Conservation (phyloP, 2,329 filamentous ascomycete genomes). For the Scortechinia acanthostroma region DNA sequence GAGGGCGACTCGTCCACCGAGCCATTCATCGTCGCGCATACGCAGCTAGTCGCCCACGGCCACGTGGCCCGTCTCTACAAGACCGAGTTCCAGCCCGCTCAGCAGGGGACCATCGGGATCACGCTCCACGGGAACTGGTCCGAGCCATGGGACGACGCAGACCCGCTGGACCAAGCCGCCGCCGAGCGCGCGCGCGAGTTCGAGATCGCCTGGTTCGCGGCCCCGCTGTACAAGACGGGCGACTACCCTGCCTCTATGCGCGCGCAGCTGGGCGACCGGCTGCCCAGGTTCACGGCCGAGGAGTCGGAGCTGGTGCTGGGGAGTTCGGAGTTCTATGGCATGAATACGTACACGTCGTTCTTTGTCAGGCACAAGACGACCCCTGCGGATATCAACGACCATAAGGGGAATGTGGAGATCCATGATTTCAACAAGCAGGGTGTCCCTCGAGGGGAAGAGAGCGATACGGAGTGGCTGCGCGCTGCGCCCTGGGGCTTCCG, state of each 20-base stretch:
- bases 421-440: conserved; percentile 23
- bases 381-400: conserved; percentile 25
- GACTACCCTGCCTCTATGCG: conserved; percentile 30
- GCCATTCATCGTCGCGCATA: conserved; percentile 28
- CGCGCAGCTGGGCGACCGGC: conserved; percentile 23
- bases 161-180: conserved; percentile 22
- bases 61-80: conserved; percentile 26
- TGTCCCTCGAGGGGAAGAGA: conserved; percentile 19
- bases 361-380: conserved; percentile 22
- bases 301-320: conserved; percentile 26
- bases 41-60: conserved; percentile 26
- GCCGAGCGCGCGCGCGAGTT: conserved; percentile 29
- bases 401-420: conserved; percentile 27
- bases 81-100: conserved; percentile 23
- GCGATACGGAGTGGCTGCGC: conserved; percentile 27
- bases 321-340: conserved; percentile 28
- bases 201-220: conserved; percentile 30
- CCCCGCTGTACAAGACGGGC: conserved; percentile 24
- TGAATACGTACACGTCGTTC: conserved; percentile 32
- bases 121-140: conserved; percentile 31
- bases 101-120: conserved; percentile 28
- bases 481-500: conserved; percentile 26
- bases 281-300: conserved; percentile 26
- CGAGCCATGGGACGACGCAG: conserved; percentile 25
- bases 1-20: conserved; percentile 21